Base-by-base conservation (phyloP, 2,329 filamentous ascomycete species). In the Fusarium transvaalense region DNA sequence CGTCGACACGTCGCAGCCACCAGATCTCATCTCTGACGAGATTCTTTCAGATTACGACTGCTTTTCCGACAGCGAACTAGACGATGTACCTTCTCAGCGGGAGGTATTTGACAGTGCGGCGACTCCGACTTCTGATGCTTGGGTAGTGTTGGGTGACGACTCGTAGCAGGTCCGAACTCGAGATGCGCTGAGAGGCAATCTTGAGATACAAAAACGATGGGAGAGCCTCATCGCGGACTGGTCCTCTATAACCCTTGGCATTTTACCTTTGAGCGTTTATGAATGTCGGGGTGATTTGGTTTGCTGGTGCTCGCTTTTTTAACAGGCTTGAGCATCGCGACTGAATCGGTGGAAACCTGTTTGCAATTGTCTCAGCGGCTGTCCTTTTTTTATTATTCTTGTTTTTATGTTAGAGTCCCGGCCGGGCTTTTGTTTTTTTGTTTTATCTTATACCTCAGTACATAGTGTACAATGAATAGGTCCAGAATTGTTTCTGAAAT, bases 61-160 rank as follows among this genome's bases (percentile, higher is more conserved):
- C 54, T 75, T 80, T 52, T 78, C 78, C 12, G 78, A 81, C 41
- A 76, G 75, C 50, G 78, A 80, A 43, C 65, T 79, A 32, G 76
- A 77, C 43, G 75, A 76, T 50, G 55, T 69, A 12, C 78, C 75
- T 34, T 69, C 72, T 0, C 76, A 80, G 72, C 69, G 68, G 48
- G 76, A 78, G 71, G 68, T 77, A 48, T 62, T 66, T 50, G 75
- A 78, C 45, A 57, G 71, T 67, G 71, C 73, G 64, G 70, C 72
- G 53, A 60, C 71, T 45, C 68, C 73, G 35, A 71, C 71, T 53
- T 71, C 76, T 25, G 80, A 78, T 41, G 72, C 78, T 64, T 83
- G 81, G 81, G 77, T 82, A 35, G 76, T 83, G 75, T 75, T 83
- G 71, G 79, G 78, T 74, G 81, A 82, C 78, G 82, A 78, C 81